Base-by-base conservation (phyloP, 1,284 basidiomycete genomes). In the Psilocybe mexicana region DNA sequence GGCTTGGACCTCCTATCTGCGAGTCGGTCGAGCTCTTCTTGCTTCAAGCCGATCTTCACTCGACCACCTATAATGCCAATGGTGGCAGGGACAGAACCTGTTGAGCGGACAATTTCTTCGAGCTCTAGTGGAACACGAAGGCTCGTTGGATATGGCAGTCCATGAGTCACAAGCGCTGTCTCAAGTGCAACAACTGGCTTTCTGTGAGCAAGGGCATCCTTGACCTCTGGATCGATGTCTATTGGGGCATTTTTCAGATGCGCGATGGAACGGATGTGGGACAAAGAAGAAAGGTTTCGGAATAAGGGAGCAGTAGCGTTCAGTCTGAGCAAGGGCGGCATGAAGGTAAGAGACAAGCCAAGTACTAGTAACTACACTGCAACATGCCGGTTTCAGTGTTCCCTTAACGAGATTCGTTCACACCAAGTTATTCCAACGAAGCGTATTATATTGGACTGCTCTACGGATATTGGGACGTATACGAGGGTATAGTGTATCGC, bases 161-260 rank as follows among this genome's bases (percentile, higher is more conserved):
- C 96, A 78, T 98, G 94, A 0, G 96, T 96, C 60, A 97, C 87
- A 60, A 99, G 87, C 1, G 96, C 90, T 0, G 93, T 94, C 68
- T 92, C 90, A n/a, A 92, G 79, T 23, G 90, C 90, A 7, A 92
- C 89, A 47, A 91, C 76, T 43, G 89, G 84, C 64, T 74, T 77
- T 36, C 74, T 74, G 48, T 77, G 73, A 12, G 79, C 76, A 30
- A 96, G 78, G 1, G 93, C 93, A 63, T 93, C 82, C 64, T 88
- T 77, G 26, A 79, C 88, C 72, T 96, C 93, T 11, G 90, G 87
- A 61, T 89, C 87, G 28, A 92, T 69, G 69, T 92, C 89, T 7
- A 91, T 67, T n/a, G 81, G 79, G 24, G 75, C 71, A 40, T 70
- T 64, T 44, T 68, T 68, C 5, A 56, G 53, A 18, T 62, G 52